These are phyloP conservation scores for Vitis riparia DNA, from an alignment of 164 flowering plant genomes.

Conservation along the genomic window DNA sequence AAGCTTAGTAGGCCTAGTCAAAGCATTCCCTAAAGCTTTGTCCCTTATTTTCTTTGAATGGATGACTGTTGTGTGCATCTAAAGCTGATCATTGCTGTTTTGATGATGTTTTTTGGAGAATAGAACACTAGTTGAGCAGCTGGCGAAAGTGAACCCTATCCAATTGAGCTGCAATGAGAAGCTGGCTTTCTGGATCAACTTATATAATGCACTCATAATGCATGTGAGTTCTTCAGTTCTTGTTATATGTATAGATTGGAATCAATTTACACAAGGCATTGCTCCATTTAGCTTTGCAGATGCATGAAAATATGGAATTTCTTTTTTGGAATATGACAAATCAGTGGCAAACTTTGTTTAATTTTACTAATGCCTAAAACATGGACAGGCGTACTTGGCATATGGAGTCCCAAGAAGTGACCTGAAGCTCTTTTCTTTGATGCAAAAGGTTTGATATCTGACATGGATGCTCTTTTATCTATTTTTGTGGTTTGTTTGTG, in stretches of 20 bases:
- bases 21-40: background rate
- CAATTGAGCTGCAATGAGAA: conserved; percentile 60
- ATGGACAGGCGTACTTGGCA: conserved; percentile 72
- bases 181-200: conserved; percentile 89
- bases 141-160: conserved; percentile 68
- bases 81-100: background rate
- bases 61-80: background rate
- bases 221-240: conserved; percentile 47
- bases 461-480: background rate
- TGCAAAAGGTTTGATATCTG: conserved; percentile 64
- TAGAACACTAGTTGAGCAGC: conserved; percentile 74
- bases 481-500: background rate
- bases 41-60: background rate
- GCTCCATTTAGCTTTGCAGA: background rate
- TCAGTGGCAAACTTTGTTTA: background rate
- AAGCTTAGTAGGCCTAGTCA: too few relatives aligned
- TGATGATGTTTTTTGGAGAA: conserved; percentile 9
- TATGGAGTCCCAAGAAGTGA: conserved; percentile 83
- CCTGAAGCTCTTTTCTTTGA: conserved; percentile 71
- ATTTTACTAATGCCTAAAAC: background rate
- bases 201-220: conserved; percentile 82
- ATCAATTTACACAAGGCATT: background rate
- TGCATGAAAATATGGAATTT: background rate
- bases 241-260: background rate
- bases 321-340: background rate